Evolutionary conservation across 2,329 filamentous ascomycete genomes (phyloP).

Genomic region (Xylaria sp.): DNA sequence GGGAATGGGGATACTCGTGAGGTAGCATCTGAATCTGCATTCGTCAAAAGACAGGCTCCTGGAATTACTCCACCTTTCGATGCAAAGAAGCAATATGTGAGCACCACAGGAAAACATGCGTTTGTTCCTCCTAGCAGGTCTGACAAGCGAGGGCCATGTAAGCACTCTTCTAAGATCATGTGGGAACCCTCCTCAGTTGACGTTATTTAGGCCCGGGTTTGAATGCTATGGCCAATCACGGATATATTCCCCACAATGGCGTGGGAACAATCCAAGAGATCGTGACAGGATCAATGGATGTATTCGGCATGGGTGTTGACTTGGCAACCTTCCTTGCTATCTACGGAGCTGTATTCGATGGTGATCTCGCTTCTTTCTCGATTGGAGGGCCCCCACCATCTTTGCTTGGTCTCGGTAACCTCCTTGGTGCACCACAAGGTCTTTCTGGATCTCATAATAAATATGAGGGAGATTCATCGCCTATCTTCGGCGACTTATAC

Average conservation of each 20-base stretch:
- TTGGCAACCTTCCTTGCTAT: constrained; percentile 12
- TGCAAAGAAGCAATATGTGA: constrained; percentile 14
- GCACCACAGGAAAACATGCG: constrained; percentile 13
- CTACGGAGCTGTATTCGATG: constrained; percentile 17
- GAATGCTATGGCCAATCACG: constrained; percentile 20
- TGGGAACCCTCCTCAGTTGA: background rate
- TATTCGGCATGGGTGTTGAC: constrained; percentile 18
- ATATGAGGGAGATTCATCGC: constrained; percentile 11
- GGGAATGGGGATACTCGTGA: background rate
- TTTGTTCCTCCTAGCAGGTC: constrained; percentile 4
- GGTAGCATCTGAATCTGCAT: background rate
- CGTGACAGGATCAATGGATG: constrained; percentile 1
- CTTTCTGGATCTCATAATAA: constrained; percentile 19
- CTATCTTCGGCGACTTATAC: constrained; percentile 17
- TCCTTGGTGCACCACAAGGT: constrained; percentile 10
- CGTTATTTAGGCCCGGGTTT: constrained; percentile 3
- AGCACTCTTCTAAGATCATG: background rate
- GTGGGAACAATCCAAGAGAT: constrained; percentile 13
- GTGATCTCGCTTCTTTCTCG: constrained; percentile 15
- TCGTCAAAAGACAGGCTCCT: background rate
- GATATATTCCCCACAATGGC: constrained; percentile 18
- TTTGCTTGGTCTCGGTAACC: constrained; percentile 10
- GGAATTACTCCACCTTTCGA: constrained; percentile 6
- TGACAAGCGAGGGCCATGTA: constrained; percentile 16
- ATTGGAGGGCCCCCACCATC: constrained; percentile 9